phyloP scores from a whole-genome alignment of 2,329 filamentous ascomycete genomes.

The Penicillium occitanis region DNA sequence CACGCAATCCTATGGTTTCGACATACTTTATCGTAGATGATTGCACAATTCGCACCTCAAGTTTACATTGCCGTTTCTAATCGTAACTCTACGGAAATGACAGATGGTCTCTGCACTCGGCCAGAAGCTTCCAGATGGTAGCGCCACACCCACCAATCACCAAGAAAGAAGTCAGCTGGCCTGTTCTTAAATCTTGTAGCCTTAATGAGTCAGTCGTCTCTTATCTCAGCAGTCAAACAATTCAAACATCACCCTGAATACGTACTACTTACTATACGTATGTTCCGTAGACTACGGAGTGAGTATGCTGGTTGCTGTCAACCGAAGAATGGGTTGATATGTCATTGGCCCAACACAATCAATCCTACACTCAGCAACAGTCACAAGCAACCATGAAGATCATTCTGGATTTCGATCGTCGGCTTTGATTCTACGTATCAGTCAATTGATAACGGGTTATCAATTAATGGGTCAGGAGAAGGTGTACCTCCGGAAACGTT shows the following conservation, averaged over 20 bases:
- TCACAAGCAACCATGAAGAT: neutral
- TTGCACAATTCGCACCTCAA: neutral
- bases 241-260: neutral
- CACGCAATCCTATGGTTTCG: conserved; percentile 5
- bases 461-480: neutral
- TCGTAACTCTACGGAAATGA: neutral
- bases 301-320: neutral
- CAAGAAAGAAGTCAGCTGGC: neutral
- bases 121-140: conserved; percentile 15
- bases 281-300: neutral
- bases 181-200: neutral
- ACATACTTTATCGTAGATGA: neutral
- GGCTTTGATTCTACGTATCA: neutral
- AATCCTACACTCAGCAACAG: conserved; percentile 1
- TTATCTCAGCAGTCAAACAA: neutral
- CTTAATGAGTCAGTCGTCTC: neutral
- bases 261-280: neutral
- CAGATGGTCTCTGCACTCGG: conserved; percentile 6
- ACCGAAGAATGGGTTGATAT: neutral
- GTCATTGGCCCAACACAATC: neutral
- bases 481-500: neutral
- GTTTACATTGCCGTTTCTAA: neutral
- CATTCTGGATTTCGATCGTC: conserved; percentile 3
- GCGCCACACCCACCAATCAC: conserved; percentile 12
- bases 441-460: neutral